Base-by-base conservation (phyloP, 1,284 basidiomycete species). In the Ustilago esculenta region DNA sequence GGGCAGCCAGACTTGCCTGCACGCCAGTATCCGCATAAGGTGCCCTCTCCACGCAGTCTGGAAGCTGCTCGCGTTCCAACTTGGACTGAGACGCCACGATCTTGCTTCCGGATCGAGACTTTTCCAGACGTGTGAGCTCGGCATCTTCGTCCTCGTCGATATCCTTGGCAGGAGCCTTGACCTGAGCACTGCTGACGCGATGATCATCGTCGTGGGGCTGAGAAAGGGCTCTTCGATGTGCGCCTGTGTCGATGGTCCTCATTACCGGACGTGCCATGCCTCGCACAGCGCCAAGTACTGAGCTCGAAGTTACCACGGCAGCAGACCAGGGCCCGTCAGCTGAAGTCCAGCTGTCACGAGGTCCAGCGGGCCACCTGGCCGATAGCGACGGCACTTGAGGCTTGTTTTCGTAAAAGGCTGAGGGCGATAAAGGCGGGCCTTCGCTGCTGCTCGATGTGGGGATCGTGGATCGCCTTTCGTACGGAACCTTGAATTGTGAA, bases 11-110 rank as follows among this genome's bases (percentile, higher is more conserved):
- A 34, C 60, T 65, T 4, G 67, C 67, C 33, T 70, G 67, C 1
- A 70, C 67, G 17, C 67, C 67, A 4, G 67, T 59, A 14, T 70
- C 59, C 12, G 67, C 59, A 27, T 35, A 65, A 1, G 60, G 67
- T 5, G 63, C 67, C 24, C 37, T 27, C 9, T 63, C 51, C 4
- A 47, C 23, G 20, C 23, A 30, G 44, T 30, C 27, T 5, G 49
- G 32, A 23, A 23, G 35, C 10, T 51, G 32, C 2, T 18, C 24
- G 32, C 10, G 34, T 14, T 25, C 29, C 17, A 5, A 15, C 12
- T 10, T n/a, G n/a, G n/a, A 12, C 20, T 6, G 29, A 25, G 6
- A 41, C 6, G 57, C 34, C 12, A 41, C n/a, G 18, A 32, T 11
- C 17, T 18, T 27, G 37, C 42, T 61, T 2, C 52, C 35, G 8